Evolutionary conservation across 2,329 filamentous ascomycete genomes (phyloP).

Genomic region (Pseudocercospora musae): DNA sequence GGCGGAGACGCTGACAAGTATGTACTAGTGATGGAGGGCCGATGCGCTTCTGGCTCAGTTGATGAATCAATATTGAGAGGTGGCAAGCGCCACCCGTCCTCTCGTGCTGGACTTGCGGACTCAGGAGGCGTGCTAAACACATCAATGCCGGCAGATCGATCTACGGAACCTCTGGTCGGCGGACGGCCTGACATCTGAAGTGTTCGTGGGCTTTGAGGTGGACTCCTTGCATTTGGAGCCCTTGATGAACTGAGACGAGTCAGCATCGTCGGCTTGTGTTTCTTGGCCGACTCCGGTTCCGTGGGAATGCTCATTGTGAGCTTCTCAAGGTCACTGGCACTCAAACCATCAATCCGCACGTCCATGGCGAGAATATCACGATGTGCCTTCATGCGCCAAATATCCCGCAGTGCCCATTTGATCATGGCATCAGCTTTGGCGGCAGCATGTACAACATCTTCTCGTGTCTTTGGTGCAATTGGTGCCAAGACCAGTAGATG

Average conservation of each 20-base stretch:
- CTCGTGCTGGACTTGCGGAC: conserved; percentile 28
- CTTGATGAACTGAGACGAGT: conserved; percentile 22
- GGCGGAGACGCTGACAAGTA: conserved; percentile 26
- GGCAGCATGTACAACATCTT: conserved; percentile 80
- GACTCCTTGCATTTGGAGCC: conserved; percentile 17
- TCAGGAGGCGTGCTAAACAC: conserved; percentile 48
- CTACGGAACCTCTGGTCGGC: conserved; percentile 28
- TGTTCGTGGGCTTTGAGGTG: conserved; percentile 28
- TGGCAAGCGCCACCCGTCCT: conserved; percentile 33
- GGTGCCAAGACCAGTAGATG: conserved; percentile 87
- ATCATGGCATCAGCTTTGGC: conserved; percentile 81
- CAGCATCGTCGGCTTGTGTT: conserved; percentile 26
- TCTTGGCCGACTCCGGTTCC: conserved; percentile 24
- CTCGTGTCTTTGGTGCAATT: conserved; percentile 84
- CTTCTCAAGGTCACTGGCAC: conserved; percentile 24
- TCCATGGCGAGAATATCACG: conserved; percentile 83
- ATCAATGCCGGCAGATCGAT: conserved; percentile 40
- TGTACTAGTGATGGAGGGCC: conserved; percentile 35
- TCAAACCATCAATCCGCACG: conserved; percentile 69
- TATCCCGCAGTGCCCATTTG: conserved; percentile 91
- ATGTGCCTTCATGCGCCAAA: conserved; percentile 89
- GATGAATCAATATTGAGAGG: conserved; percentile 33
- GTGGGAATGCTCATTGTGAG: conserved; percentile 11
- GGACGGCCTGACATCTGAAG: conserved; percentile 19
- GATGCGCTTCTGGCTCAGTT: conserved; percentile 29